Evolutionary conservation across 305 asterid species (phyloP).

Genomic region (Stenogyne calaminthoides): DNA sequence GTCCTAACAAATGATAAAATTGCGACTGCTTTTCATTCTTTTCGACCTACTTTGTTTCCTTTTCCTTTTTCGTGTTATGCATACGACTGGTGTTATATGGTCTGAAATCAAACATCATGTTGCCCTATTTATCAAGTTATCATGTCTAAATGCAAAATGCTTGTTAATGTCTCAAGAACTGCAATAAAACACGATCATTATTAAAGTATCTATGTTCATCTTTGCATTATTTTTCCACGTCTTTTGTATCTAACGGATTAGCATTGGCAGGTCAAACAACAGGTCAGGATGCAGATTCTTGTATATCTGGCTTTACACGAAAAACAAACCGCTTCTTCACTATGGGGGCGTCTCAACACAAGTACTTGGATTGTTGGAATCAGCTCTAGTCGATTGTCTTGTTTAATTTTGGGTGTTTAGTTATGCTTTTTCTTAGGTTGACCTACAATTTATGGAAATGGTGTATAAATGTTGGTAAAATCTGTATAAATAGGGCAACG

Average conservation of each 20-base stretch:
- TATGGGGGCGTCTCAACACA: slow-evolving; percentile 4
- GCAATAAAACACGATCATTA: too few species aligned
- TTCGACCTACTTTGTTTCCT: neutral
- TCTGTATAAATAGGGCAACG: slow-evolving; percentile 36
- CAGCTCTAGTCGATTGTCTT: slow-evolving; percentile 19
- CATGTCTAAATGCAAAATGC: too few species aligned
- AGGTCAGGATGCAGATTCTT: slow-evolving; percentile 17
- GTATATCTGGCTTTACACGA: slow-evolving; percentile 36
- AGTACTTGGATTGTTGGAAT: slow-evolving; percentile 22
- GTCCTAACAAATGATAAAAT: neutral
- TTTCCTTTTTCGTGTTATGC: neutral
- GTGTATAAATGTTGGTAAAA: slow-evolving; percentile 29
- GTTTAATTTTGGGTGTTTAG: slow-evolving; percentile 28
- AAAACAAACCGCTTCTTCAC: slow-evolving; percentile 28
- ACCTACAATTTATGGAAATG: slow-evolving; percentile 29
- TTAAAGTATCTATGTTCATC: neutral
- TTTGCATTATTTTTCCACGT: neutral
- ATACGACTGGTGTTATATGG: too few species aligned
- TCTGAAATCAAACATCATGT: too few species aligned
- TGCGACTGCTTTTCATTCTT: neutral
- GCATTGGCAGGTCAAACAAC: slow-evolving; percentile 24
- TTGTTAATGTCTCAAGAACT: too few species aligned
- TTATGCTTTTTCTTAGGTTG: slow-evolving; percentile 35
- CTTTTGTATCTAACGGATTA: neutral
- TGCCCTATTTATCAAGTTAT: too few species aligned